Evolutionary conservation across 2,329 filamentous ascomycete species (phyloP).

Genomic region (Neonectria coccinea): DNA sequence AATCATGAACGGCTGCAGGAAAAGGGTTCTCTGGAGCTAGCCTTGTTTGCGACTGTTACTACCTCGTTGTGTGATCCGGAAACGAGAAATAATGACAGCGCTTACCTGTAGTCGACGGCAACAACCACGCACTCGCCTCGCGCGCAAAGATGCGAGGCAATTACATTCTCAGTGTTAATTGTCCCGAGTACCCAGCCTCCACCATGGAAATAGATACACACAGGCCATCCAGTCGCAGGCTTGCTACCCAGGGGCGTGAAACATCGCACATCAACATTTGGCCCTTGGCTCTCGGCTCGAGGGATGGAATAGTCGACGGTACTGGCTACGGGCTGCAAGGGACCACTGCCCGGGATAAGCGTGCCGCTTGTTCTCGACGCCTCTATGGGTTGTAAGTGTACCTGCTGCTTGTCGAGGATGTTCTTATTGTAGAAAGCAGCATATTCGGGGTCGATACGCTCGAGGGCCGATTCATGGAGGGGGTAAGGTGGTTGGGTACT

Average conservation of each 20-base stretch:
- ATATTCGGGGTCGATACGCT: slow-evolving; percentile 62
- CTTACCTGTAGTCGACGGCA: slow-evolving; percentile 66
- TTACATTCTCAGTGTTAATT: slow-evolving; percentile 15
- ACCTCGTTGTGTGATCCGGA: slow-evolving; percentile 12
- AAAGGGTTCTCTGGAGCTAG: slow-evolving; percentile 68
- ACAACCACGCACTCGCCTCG: slow-evolving; percentile 64
- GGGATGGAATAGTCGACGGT: slow-evolving; percentile 57
- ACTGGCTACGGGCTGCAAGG: slow-evolving; percentile 60
- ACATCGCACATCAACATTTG: slow-evolving; percentile 59
- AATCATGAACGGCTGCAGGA: slow-evolving; percentile 68
- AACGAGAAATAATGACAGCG: not conserved
- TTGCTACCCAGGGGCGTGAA: slow-evolving; percentile 61
- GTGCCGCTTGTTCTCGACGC: slow-evolving; percentile 63
- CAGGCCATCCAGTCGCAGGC: slow-evolving; percentile 64
- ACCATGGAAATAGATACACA: slow-evolving; percentile 68
- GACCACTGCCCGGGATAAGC: slow-evolving; percentile 65
- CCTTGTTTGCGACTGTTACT: slow-evolving; percentile 41
- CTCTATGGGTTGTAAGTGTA: slow-evolving; percentile 65
- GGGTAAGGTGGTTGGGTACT: slow-evolving; percentile 50
- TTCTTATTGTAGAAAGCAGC: slow-evolving; percentile 64
- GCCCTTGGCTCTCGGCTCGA: slow-evolving; percentile 59
- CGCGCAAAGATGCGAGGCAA: slow-evolving; percentile 53
- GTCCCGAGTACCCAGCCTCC: slow-evolving; percentile 46
- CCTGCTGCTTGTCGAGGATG: slow-evolving; percentile 63
- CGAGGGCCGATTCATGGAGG: slow-evolving; percentile 53